Percentiles rank a stretch among this genome's conserved stretches.
These are phyloP conservation scores for Didymella arachidicola DNA, from an alignment of 2,329 filamentous ascomycete genomes.

Conservation along the genomic window DNA sequence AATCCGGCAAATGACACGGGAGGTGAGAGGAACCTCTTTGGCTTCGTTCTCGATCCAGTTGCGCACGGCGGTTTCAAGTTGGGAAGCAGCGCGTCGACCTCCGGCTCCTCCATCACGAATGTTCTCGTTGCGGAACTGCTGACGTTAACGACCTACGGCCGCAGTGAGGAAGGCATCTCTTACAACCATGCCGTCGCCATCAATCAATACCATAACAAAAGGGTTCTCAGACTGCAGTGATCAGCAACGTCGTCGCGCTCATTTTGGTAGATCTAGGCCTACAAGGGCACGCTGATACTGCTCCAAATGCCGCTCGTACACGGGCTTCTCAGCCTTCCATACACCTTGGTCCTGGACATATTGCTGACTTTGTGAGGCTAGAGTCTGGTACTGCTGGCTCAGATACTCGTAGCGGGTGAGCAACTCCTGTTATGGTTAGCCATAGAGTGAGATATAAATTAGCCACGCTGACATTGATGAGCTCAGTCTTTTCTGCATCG, in stretches of 20 bases:
- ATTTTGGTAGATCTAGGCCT: not conserved
- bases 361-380: conserved; percentile 35
- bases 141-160: not conserved
- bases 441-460: not conserved
- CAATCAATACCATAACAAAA: conserved; percentile 63
- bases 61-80: conserved; percentile 56
- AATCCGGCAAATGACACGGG: conserved; percentile 61
- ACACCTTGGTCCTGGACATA: conserved; percentile 32
- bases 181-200: conserved; percentile 62
- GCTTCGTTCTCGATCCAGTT: conserved; percentile 51
- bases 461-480: conserved; percentile 42
- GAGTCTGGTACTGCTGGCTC: conserved; percentile 40
- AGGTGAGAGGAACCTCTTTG: conserved; percentile 51
- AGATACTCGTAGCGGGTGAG: conserved; percentile 52
- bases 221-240: conserved; percentile 51
- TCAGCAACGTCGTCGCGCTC: not conserved
- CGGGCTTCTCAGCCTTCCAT: conserved; percentile 34
- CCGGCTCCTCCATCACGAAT: conserved; percentile 60
- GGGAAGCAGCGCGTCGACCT: conserved; percentile 61
- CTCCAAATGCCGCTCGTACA: conserved; percentile 28
- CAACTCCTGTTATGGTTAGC: conserved; percentile 47
- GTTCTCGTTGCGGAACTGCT: conserved; percentile 59
- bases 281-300: conserved; percentile 39
- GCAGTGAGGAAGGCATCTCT: conserved; percentile 1
- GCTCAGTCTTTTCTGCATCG: conserved; percentile 43